Base-by-base conservation (phyloP, 2,329 filamentous ascomycete species). In the Ceratocystis variospora region DNA sequence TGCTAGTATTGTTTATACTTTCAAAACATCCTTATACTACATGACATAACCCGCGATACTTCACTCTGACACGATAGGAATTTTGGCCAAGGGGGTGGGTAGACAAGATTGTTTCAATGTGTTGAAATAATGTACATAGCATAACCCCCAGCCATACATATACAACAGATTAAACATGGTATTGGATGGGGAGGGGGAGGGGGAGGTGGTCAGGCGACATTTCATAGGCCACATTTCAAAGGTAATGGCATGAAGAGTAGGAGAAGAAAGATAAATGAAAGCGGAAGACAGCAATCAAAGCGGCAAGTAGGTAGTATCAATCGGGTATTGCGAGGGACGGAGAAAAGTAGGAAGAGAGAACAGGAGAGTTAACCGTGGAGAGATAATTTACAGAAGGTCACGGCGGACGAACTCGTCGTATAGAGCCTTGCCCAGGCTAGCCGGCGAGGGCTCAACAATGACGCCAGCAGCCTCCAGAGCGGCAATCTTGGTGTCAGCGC, bases 401-500 rank as follows among this genome's bases (percentile, higher is more conserved):
- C 90, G 86, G 83, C 91, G 90, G 76, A 97, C 90, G 76, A 99
- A 99, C 81, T 97, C 90, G 70, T 89, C 87, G 75, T 95, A 90
- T 74, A 99, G 82, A 68, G 91, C 88, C 85, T 96, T 96, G 76
- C 94, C 94, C 73, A 99, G 84, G 72, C 85, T 79, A 71, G 94
- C 94, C 70, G 94, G 93, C 74, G 90, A 96, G 78, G 90, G 87
- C 86, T 97, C 93, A 71, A 99, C 94, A 73, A 96, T 85, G 73
- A 97, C 94, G 76, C 94, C 94, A 69, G 94, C 94, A 70, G 84
- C 83, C 82, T 97, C 89, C 68, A 99, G 87, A 69, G 94, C 94
- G 73, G 87, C 83, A 79, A 99, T 99, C 88, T 99, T 99, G 76
- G 90, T 95, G 80, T 97, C 91, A 70, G 94, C 94, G 76, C 91